Percentiles rank a stretch among this genome's conserved stretches.
Conservation (phyloP, 225 moss, liverwort and hornwort genomes). For the Anthoceros angustus region DNA sequence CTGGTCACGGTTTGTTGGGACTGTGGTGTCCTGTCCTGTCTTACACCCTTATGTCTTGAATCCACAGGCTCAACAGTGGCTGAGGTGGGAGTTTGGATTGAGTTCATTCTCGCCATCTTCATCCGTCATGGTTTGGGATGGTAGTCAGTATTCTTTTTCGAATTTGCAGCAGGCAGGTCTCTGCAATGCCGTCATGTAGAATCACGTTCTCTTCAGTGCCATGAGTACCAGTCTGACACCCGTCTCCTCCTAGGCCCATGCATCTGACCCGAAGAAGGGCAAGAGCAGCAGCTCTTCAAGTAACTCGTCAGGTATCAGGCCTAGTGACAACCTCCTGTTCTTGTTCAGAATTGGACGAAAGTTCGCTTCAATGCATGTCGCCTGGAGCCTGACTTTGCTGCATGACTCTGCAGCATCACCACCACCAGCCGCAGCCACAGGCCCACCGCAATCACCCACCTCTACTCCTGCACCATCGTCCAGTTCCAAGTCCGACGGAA, state of each 20-base stretch:
- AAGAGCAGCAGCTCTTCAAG: background rate
- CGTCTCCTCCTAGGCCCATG: background rate
- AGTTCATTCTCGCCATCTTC: conserved; percentile 52
- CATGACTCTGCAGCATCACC: too few species aligned
- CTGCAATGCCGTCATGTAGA: background rate
- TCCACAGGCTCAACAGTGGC: conserved; percentile 52
- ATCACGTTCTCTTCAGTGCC: background rate
- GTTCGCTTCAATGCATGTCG: background rate
- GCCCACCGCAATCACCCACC: conserved; percentile 8
- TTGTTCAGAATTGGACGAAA: background rate
- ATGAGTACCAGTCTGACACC: background rate
- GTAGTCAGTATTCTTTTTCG: conserved; percentile 29
- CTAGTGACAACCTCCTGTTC: background rate
- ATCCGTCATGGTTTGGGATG: conserved; percentile 49
- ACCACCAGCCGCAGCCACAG: too few species aligned
- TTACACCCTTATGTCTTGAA: background rate
- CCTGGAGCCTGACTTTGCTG: background rate
- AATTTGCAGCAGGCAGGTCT: conserved; percentile 31
- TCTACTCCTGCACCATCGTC: conserved; percentile 2
- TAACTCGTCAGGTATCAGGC: background rate
- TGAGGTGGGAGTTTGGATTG: conserved; percentile 65
- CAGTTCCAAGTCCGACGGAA: conserved; percentile 7
- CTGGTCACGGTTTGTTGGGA: background rate
- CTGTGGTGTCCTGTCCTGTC: background rate
- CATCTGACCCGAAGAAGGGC: background rate